These are phyloP conservation scores for Metschnikowia chrysomelidarum DNA, from an alignment of 805 yeast species.

Conservation along the genomic window DNA sequence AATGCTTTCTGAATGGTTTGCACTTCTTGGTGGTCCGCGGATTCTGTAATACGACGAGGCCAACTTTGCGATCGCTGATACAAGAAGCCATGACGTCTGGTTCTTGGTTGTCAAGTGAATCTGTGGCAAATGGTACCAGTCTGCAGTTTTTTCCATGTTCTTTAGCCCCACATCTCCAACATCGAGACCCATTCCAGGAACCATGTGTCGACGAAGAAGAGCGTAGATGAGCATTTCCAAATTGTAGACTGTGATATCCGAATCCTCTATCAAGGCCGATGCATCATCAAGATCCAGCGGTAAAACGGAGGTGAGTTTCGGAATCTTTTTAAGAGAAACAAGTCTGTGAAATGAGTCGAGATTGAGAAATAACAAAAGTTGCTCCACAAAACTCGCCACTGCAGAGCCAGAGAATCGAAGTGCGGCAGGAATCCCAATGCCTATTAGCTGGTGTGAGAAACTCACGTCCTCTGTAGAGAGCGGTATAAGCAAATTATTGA, in stretches of 20 bases:
- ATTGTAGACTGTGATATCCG: constrained; percentile 17
- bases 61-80: constrained; percentile 34
- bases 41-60: constrained; percentile 30
- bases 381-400: constrained; percentile 41
- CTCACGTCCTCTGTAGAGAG: constrained; percentile 40
- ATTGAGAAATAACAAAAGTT: constrained; percentile 39
- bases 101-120: constrained; percentile 22
- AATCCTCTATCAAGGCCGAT: constrained; percentile 2
- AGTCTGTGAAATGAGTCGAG: constrained; percentile 39
- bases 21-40: constrained; percentile 14
- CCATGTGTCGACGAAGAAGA: constrained; percentile 18
- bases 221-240: constrained; percentile 24
- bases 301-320: constrained; percentile 25
- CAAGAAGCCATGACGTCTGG: constrained; percentile 40
- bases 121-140: constrained; percentile 28
- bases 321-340: constrained; percentile 26
- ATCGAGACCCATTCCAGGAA: constrained; percentile 13
- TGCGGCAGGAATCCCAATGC: constrained; percentile 37
- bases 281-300: constrained; percentile 6
- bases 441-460: constrained; percentile 36
- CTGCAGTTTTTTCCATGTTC: neutral
- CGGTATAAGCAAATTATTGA: constrained; percentile 45
- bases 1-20: neutral
- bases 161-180: constrained; percentile 16
- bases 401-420: constrained; percentile 38